Evolutionary conservation across 768 basidiomycete genomes (phyloP), one percentile per base, ranked within the genome.

Genomic region (Tulasnella sp.): DNA sequence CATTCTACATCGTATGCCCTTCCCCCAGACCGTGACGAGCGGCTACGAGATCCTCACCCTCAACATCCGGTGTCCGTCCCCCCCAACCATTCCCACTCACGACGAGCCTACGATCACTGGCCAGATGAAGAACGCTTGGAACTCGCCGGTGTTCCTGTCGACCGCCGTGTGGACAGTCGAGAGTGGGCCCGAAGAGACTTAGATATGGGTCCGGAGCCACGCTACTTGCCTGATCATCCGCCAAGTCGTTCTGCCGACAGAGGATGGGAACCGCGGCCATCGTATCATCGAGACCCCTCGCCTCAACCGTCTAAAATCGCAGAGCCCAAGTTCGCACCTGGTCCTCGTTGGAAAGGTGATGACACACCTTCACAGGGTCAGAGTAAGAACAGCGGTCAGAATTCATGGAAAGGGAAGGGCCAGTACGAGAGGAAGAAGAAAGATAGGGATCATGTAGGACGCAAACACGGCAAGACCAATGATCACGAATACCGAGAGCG

Each of bases 381-480:
- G 31, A 21, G 43, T 8, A 48, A 32, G 32, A 27, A 27, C 19
- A 25, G 41, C 9, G 17, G 42, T 35, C 19, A 43, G 14, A 25
- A 31, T 31, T n/a, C 55, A n/a, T 57, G 55, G 46, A 57, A 57
- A 19, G 32, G 37, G 25, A 57, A 57, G 17, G 41, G 55, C 5
- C 29, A 45, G 12, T 27, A 57, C 42, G 42, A 57, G 19, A 31
- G 32, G 12, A 57, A 45, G 31, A 57, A 45, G 23, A 57, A 57
- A 43, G 55, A 57, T 29, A 57, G 39, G 27, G 46, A 57, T 39
- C 52, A 54, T 15, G 37, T 23, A 32, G 27, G 55, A 14, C 23
- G 35, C 19, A 14, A 43, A 17, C 15, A 8, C 4, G 34, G 29
- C 8, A 35, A 29, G 40, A 46, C 46, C 35, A 57, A 49, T 17